A percentile compares a stretch with the other conserved stretches of the same genome.
Evolutionary conservation across 371 early-diverging fungal species (phyloP).

Genomic region (Haplosporangium sp.): DNA sequence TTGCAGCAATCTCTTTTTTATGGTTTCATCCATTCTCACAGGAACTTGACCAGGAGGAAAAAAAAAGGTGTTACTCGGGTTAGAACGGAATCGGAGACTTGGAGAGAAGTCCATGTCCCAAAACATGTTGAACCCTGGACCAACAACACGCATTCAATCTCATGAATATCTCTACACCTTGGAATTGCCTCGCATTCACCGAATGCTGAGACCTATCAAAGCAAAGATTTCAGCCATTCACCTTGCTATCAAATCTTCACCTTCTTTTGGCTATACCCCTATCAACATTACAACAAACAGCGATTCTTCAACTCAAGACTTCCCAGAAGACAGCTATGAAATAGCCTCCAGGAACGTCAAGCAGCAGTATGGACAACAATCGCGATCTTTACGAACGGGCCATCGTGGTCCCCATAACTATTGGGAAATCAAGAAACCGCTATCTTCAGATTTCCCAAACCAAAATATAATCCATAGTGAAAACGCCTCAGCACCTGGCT

Average conservation of each 20-base stretch:
- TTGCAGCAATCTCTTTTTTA: not conserved
- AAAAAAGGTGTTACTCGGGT: not conserved
- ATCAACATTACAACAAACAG: not conserved
- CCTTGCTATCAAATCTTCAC: constrained; percentile 36
- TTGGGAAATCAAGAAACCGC: not conserved
- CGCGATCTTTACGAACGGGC: constrained; percentile 10
- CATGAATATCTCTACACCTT: constrained; percentile 30
- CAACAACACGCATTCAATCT: not conserved
- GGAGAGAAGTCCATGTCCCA: not conserved
- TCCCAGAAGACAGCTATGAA: not conserved
- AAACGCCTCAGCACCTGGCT: not conserved
- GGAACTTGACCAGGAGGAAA: constrained; percentile 11
- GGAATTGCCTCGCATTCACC: constrained; percentile 31
- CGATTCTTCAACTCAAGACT: not conserved
- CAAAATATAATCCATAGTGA: not conserved
- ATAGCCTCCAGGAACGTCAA: not conserved
- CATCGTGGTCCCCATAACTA: not conserved
- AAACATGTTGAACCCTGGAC: not conserved
- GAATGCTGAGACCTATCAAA: constrained; percentile 42
- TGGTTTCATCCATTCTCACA: constrained; percentile 1
- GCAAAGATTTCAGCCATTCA: constrained; percentile 44
- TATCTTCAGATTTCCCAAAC: not conserved
- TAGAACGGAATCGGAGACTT: not conserved
- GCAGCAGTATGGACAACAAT: constrained; percentile 2
- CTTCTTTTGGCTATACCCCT: constrained; percentile 21